Base-by-base conservation (phyloP, 139 green algal species). In the Astrephomene gubernaculifera region DNA sequence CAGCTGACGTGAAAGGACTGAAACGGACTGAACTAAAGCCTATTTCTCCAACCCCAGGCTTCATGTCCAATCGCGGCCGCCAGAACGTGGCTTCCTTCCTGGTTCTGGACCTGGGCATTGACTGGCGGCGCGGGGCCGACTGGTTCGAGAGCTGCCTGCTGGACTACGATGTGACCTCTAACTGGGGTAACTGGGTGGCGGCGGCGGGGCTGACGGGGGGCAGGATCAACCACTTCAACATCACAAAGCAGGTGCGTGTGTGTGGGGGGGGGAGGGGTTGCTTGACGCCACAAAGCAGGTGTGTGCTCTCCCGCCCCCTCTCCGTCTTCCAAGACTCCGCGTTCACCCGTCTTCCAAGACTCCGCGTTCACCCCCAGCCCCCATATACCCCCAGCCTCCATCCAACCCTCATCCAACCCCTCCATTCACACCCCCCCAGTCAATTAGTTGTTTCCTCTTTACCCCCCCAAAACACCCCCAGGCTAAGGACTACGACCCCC, bases 131-230 rank as follows among this genome's bases (percentile, higher is more conserved):
- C 10, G 71, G 71, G 27, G 96, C 91, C 4, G 95, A 98, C 83
- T 96, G 89, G 72, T 99, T 98, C 85, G 96, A 98, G 86, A 87
- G 61, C n/a, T 71, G 91, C 41, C 94, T 99, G 79, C 84, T 98
- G 14, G 97, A 99, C 91, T 97, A 99, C 78, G 96, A 99, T 53
- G 92, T 94, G 4, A 76, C 91, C 69, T 90, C 89, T 81, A 99
- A 99, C 89, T 99, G 95, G 91, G 96, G 96, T 79, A 99, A 99
- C 94, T 99, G 97, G 97, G 92, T 95, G 52, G 74, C 94, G 0
- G 93, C 94, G 7, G 95, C 95, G 0, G 92, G 93, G 17, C 82
- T 96, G 4, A 96, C 91, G 2, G 95, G 88, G 9, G 96, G 96
- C 0, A 90, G 96, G 31, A 74, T 98, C 83, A 98, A 98, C 91